These are phyloP conservation scores for Fusarium sulawesiense DNA, from an alignment of 2,329 filamentous ascomycete species.

Conservation along the genomic window DNA sequence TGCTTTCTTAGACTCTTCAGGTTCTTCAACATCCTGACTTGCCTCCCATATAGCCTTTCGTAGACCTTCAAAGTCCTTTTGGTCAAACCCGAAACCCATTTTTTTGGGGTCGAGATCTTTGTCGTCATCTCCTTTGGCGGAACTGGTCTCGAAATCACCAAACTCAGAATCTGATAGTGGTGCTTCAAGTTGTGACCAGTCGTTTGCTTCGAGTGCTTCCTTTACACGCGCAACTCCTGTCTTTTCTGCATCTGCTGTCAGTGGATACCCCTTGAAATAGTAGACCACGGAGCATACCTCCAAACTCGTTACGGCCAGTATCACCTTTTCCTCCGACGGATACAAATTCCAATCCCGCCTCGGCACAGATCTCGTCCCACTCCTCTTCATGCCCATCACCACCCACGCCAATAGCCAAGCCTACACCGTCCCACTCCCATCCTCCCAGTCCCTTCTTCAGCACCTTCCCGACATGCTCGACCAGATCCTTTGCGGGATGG, in stretches of 20 bases:
- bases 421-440: constrained; percentile 73
- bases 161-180: constrained; percentile 47
- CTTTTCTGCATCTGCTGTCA: constrained; percentile 59
- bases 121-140: constrained; percentile 50
- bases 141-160: constrained; percentile 50
- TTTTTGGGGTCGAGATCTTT: constrained; percentile 58
- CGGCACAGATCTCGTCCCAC: constrained; percentile 71
- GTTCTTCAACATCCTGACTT: constrained; percentile 42
- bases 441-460: constrained; percentile 68
- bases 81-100: constrained; percentile 64
- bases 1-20: constrained; percentile 10
- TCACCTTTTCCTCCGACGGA: constrained; percentile 58
- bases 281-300: constrained; percentile 56
- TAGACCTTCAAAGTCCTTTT: constrained; percentile 64
- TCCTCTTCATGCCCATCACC: constrained; percentile 61
- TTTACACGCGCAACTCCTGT: constrained; percentile 67
- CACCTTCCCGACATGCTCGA: constrained; percentile 66
- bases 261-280: background rate
- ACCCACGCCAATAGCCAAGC: constrained; percentile 68
- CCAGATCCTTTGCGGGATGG: constrained; percentile 53
- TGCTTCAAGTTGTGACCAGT: constrained; percentile 62
- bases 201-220: constrained; percentile 73
- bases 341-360: constrained; percentile 72
- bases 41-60: constrained; percentile 63
- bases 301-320: constrained; percentile 65